Conservation (phyloP, 495 filamentous ascomycete genomes). For the Annulohypoxylon moriforme region DNA sequence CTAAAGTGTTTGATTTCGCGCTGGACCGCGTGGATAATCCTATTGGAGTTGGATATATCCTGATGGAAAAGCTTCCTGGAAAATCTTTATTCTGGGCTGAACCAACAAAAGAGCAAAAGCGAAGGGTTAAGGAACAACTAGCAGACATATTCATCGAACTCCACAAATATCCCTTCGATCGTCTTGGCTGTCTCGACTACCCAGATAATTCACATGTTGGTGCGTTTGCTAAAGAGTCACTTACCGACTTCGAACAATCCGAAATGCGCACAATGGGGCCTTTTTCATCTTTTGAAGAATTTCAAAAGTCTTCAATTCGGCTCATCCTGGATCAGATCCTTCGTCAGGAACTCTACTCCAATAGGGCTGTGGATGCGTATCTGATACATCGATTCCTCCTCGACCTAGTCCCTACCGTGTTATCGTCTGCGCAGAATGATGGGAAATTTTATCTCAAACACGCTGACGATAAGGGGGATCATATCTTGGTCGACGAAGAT, state of each 20-base stretch:
- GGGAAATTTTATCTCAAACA: constrained; percentile 44
- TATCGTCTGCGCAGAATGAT: constrained; percentile 33
- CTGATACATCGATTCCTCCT: constrained; percentile 55
- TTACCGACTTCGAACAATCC: constrained; percentile 32
- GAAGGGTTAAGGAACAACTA: constrained; percentile 52
- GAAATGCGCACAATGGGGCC: constrained; percentile 35
- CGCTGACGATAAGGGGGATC: constrained; percentile 55
- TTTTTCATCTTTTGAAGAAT: constrained; percentile 38
- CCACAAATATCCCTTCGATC: constrained; percentile 45
- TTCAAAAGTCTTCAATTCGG: constrained; percentile 30
- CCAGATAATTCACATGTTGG: constrained; percentile 44
- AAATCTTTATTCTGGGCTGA: constrained; percentile 48
- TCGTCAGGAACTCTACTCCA: constrained; percentile 45
- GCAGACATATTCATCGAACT: constrained; percentile 55
- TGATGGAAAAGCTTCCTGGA: constrained; percentile 56
- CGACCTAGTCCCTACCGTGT: constrained; percentile 42
- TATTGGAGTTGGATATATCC: constrained; percentile 53
- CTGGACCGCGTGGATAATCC: constrained; percentile 43
- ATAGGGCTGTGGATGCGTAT: constrained; percentile 52
- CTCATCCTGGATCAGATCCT: constrained; percentile 48
- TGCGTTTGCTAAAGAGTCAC: constrained; percentile 51
- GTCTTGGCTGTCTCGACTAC: constrained; percentile 49
- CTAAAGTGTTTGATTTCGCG: constrained; percentile 49
- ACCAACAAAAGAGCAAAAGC: constrained; percentile 43
- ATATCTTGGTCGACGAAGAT: constrained; percentile 54